Percentiles rank a stretch among this genome's conserved stretches.
These are phyloP conservation scores for Trichoderma harzianum DNA, from an alignment of 2,329 filamentous ascomycete genomes.

Conservation along the genomic window DNA sequence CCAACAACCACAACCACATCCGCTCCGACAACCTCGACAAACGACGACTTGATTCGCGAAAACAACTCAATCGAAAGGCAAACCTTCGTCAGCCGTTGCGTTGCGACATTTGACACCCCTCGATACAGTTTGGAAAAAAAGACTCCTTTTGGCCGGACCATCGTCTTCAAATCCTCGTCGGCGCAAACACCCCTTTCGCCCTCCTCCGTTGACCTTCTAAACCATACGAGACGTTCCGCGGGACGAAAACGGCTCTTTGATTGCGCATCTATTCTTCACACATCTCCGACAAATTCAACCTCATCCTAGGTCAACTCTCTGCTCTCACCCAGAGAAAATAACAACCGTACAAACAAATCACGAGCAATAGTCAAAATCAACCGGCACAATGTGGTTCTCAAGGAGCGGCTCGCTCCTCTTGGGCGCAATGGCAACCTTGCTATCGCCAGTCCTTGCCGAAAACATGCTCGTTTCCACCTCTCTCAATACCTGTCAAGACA, in stretches of 20 bases:
- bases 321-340: not conserved
- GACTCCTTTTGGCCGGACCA: slow-evolving; percentile 11
- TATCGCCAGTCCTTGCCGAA: slow-evolving; percentile 43
- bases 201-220: not conserved
- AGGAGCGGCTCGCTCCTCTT: slow-evolving; percentile 26
- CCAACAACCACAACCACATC: not conserved
- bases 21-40: not conserved
- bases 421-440: slow-evolving; percentile 42
- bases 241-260: slow-evolving; percentile 15
- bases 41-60: not conserved
- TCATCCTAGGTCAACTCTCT: not conserved
- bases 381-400: slow-evolving; percentile 10
- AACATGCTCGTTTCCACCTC: slow-evolving; percentile 76
- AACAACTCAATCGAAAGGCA: not conserved
- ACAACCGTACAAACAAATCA: not conserved
- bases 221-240: slow-evolving; percentile 12
- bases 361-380: not conserved
- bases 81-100: not conserved
- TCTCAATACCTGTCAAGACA: slow-evolving; percentile 77
- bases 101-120: not conserved
- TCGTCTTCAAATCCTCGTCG: not conserved
- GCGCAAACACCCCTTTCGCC: not conserved
- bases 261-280: not conserved
- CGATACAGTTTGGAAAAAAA: not conserved
- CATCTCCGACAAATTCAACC: not conserved